Evolutionary conservation across 2,329 filamentous ascomycete species (phyloP).

Genomic region (Trichoderma citrinoviride): DNA sequence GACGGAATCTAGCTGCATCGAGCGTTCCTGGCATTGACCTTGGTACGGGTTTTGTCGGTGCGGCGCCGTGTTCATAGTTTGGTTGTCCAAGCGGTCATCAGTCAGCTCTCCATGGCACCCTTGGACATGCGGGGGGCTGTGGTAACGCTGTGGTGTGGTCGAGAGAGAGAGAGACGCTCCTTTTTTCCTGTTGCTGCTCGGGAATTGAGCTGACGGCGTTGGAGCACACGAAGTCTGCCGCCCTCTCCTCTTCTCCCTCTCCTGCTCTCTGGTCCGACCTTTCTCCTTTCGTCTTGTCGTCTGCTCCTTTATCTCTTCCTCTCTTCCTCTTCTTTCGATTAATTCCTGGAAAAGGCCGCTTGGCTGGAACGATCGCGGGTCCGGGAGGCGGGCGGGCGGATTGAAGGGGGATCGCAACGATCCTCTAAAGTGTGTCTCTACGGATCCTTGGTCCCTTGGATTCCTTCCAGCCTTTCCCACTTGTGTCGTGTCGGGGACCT

Average conservation of each 20-base stretch:
- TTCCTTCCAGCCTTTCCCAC: not conserved
- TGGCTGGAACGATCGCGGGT: conserved; percentile 1
- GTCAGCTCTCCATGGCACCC: conserved; percentile 23
- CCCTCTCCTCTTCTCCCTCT: not conserved
- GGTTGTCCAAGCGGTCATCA: conserved; percentile 15
- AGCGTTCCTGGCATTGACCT: conserved; percentile 16
- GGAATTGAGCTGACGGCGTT: not conserved
- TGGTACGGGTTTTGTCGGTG: conserved; percentile 11
- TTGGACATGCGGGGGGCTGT: conserved; percentile 11
- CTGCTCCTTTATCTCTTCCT: not conserved
- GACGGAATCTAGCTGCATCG: conserved; percentile 13
- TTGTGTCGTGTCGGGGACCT: not conserved
- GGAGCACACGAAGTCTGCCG: not conserved
- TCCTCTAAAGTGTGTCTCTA: conserved; percentile 17
- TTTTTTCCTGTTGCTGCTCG: not conserved
- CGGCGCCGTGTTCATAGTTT: conserved; percentile 22
- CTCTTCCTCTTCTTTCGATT: not conserved
- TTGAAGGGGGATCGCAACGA: conserved; percentile 12
- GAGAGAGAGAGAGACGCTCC: conserved; percentile 1
- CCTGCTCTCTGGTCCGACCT: not conserved
- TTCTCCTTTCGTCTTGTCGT: not conserved
- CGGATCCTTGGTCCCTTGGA: conserved; percentile 6
- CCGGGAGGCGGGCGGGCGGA: not conserved
- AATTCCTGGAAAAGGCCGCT: not conserved
- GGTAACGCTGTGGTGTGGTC: conserved; percentile 2